Percentiles rank a stretch among this genome's conserved stretches.
Evolutionary conservation across 305 asterid genomes (phyloP).

Genomic region (Solanum hybrid): DNA sequence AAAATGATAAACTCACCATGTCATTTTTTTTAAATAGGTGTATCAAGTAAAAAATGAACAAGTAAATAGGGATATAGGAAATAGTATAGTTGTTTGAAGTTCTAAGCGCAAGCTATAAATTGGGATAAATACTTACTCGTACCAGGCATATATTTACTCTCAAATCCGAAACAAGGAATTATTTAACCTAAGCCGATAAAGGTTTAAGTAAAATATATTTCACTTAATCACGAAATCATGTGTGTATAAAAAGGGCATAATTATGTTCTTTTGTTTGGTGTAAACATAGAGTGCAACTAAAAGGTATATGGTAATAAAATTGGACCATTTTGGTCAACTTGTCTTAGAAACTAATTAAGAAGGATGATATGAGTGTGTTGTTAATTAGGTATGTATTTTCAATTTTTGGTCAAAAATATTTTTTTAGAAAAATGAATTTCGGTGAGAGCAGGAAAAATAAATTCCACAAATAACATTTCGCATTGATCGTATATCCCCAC

Average conservation of each 20-base stretch:
- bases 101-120: neutral
- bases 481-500: too few relatives aligned
- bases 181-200: neutral
- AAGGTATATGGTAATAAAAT: neutral
- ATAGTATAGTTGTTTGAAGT: too few relatives aligned
- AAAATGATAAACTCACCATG: too few relatives aligned
- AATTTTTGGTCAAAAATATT: neutral
- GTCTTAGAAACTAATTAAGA: neutral
- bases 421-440: too few relatives aligned
- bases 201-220: neutral
- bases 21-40: too few relatives aligned
- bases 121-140: neutral
- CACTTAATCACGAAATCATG: neutral
- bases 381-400: neutral
- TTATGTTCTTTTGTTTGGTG: neutral
- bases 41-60: too few relatives aligned
- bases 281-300: neutral
- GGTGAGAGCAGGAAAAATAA: too few relatives aligned
- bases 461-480: too few relatives aligned
- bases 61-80: too few relatives aligned
- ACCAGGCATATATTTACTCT: neutral
- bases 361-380: neutral
- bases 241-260: too few relatives aligned
- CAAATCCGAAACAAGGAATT: neutral
- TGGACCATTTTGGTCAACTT: neutral